phyloP scores from a whole-genome alignment of 495 filamentous ascomycete genomes.

The Usnea hakonensis region DNA sequence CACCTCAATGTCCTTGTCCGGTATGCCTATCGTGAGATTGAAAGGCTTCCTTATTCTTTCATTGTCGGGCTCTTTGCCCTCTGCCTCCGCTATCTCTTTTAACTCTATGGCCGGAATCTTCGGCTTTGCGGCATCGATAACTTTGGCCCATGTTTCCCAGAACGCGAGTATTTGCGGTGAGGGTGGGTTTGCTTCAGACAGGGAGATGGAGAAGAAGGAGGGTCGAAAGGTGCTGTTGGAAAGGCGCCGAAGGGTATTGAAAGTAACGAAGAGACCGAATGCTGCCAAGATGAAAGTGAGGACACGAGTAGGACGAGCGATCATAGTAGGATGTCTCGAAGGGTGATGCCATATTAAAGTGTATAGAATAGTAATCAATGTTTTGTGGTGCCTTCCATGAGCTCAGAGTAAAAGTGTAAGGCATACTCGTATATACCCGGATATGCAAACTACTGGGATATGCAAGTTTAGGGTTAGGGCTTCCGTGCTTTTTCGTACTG shows the following conservation, averaged over 20 bases:
- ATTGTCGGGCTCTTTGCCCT: background rate
- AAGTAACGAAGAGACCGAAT: background rate
- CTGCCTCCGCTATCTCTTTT: background rate
- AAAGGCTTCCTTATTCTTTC: slow-evolving; percentile 10
- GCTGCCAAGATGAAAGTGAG: slow-evolving; percentile 6
- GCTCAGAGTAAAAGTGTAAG: too few relatives aligned
- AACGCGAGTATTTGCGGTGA: slow-evolving; percentile 6
- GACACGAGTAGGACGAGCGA: background rate
- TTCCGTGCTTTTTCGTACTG: too few relatives aligned
- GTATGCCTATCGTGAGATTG: slow-evolving; percentile 4
- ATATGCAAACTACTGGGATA: too few relatives aligned
- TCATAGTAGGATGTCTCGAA: background rate
- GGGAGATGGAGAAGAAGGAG: slow-evolving; percentile 3
- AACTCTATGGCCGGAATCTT: background rate
- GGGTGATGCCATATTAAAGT: background rate
- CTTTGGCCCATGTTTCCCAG: slow-evolving; percentile 8
- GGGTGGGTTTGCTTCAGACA: slow-evolving; percentile 6
- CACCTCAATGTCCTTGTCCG: slow-evolving; percentile 4
- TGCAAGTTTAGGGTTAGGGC: too few relatives aligned
- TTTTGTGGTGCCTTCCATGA: too few relatives aligned
- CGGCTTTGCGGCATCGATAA: slow-evolving; percentile 6
- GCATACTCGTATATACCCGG: too few relatives aligned
- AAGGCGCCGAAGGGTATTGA: background rate
- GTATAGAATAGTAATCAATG: too few relatives aligned
- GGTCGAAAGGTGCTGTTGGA: slow-evolving; percentile 1